phyloP scores from a whole-genome alignment of 192 early-diverging fungal genomes.

The Entomortierella parvispora region DNA sequence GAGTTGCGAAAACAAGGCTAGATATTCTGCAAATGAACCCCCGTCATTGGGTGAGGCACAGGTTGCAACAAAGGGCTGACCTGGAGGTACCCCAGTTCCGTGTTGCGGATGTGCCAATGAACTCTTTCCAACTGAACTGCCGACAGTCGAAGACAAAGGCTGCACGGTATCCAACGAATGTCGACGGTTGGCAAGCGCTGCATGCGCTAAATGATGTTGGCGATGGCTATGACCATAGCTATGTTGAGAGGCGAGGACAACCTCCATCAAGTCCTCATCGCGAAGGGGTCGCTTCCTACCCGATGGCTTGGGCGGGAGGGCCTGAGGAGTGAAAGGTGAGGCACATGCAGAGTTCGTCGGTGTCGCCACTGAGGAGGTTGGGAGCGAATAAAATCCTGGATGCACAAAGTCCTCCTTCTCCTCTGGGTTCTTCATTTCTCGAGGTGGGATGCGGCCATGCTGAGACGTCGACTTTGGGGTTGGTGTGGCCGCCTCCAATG shows the following conservation, averaged over 20 bases:
- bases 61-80: constrained; percentile 28
- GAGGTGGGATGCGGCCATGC: too few species aligned
- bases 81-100: constrained; percentile 26
- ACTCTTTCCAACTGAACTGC: too few species aligned
- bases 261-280: too few species aligned
- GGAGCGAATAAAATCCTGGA: constrained; percentile 35
- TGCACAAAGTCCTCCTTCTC: constrained; percentile 38
- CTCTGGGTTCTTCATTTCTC: constrained; percentile 8
- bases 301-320: too few species aligned
- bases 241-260: too few species aligned
- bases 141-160: background rate
- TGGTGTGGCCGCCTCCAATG: too few species aligned
- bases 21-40: too few species aligned
- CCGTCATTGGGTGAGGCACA: background rate
- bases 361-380: background rate
- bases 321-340: too few species aligned
- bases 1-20: too few species aligned
- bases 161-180: background rate
- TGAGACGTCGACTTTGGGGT: background rate
- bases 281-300: constrained; percentile 23
- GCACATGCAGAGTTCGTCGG: too few species aligned
- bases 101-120: too few species aligned
- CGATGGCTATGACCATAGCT: background rate
- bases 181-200: background rate
- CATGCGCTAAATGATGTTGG: background rate